These are phyloP conservation scores for Boletus calvinii DNA, from an alignment of 1,284 basidiomycete species.

Conservation along the genomic window DNA sequence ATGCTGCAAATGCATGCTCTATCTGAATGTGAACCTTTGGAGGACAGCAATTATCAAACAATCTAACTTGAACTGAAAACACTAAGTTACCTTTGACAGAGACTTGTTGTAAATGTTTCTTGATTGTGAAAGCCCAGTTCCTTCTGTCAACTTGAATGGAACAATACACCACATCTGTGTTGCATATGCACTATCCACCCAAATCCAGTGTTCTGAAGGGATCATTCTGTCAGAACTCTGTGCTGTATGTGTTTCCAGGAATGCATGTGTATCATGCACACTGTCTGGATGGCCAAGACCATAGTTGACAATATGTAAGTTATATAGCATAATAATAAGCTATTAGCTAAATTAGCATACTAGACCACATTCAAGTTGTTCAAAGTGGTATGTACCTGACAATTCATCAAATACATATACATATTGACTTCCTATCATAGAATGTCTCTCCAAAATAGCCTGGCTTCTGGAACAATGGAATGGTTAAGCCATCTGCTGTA, in stretches of 20 bases:
- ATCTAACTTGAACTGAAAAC: neutral
- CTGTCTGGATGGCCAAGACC: neutral
- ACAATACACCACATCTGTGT: neutral
- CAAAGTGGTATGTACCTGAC: no score
- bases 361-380: no score
- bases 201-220: neutral
- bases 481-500: neutral
- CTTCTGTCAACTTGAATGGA: neutral
- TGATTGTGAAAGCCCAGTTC: neutral
- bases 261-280: no score
- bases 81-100: conserved; percentile 1
- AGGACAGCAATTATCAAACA: no score
- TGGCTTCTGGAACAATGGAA: neutral
- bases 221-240: no score
- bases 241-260: no score
- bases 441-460: no score
- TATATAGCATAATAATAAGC: neutral
- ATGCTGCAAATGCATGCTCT: neutral
- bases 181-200: neutral
- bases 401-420: no score
- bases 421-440: no score
- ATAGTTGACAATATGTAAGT: neutral
- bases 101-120: neutral
- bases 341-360: neutral
- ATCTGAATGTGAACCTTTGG: neutral